Conservation (phyloP, 805 yeast genomes). For the Candida loeiensis region DNA sequence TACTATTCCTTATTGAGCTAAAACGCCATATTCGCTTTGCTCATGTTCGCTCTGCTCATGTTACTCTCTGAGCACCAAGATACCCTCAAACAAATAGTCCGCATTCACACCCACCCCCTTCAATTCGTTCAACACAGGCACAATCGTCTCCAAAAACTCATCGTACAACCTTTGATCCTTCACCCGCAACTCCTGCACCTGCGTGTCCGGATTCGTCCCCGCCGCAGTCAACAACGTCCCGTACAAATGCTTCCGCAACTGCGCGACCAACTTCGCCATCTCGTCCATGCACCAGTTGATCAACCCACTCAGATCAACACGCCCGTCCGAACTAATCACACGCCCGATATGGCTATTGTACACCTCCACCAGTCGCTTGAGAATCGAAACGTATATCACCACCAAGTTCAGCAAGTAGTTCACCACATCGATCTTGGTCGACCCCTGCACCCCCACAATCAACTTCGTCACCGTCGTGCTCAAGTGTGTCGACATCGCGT, state of each 20-base stretch:
- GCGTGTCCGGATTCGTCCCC: slow-evolving; percentile 22
- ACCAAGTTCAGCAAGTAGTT: slow-evolving; percentile 39
- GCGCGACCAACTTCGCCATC: slow-evolving; percentile 53
- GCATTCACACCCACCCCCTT: slow-evolving; percentile 68
- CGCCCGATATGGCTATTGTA: slow-evolving; percentile 35
- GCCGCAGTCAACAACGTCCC: slow-evolving; percentile 54
- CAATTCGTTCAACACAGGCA: slow-evolving; percentile 58
- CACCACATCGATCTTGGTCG: slow-evolving; percentile 40
- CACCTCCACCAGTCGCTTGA: slow-evolving; percentile 49
- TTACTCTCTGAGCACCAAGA: slow-evolving; percentile 13
- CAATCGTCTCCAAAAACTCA: slow-evolving; percentile 52
- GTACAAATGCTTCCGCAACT: slow-evolving; percentile 64
- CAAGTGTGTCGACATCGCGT: slow-evolving; percentile 32
- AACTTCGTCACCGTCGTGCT: slow-evolving; percentile 30
- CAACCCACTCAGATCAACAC: slow-evolving; percentile 47
- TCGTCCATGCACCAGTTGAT: slow-evolving; percentile 77
- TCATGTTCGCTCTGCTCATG: not conserved
- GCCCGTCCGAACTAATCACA: slow-evolving; percentile 24
- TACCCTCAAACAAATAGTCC: slow-evolving; percentile 58
- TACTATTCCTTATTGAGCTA: too few relatives aligned
- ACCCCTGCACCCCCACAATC: slow-evolving; percentile 39
- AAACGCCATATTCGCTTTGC: not conserved
- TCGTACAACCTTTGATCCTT: slow-evolving; percentile 28
- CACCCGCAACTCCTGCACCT: slow-evolving; percentile 26
- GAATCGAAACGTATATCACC: slow-evolving; percentile 36